Conservation (phyloP, 164 flowering plant genomes). For the Litsea cubeba region DNA sequence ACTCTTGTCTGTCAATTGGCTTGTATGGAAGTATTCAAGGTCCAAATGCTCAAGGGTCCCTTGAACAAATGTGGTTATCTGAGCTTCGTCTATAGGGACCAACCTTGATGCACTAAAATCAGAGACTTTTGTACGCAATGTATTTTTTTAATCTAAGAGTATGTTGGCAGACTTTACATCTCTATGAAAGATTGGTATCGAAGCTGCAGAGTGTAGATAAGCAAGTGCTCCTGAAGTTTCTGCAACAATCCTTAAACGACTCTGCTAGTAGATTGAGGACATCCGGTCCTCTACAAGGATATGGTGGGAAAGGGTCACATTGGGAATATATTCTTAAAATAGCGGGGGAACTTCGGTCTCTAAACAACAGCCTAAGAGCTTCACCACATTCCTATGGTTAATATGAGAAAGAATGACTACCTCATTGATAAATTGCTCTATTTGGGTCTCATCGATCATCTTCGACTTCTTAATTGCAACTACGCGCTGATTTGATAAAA, state of each 20-base stretch:
- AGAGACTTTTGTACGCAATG: not conserved
- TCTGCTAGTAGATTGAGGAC: not conserved
- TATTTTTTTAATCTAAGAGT: slow-evolving; percentile 1
- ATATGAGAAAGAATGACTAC: slow-evolving; percentile 13
- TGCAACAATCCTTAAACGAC: not conserved
- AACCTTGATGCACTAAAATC: slow-evolving; percentile 5
- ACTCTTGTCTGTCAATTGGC: no score
- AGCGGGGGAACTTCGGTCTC: no score
- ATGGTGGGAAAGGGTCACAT: no score
- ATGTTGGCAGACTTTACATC: slow-evolving; percentile 7
- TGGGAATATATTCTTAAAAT: no score
- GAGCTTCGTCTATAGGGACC: not conserved
- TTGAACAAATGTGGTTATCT: no score
- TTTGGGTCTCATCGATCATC: not conserved
- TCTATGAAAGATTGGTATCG: no score
- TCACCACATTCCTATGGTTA: no score
- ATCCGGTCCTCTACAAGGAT: not conserved
- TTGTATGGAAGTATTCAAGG: no score
- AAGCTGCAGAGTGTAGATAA: no score
- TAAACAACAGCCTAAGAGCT: no score
- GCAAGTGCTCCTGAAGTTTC: slow-evolving; percentile 12
- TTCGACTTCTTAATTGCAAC: slow-evolving; percentile 18
- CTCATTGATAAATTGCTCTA: slow-evolving; percentile 16
- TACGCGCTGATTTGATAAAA: slow-evolving; percentile 5
- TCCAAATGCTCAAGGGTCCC: no score